Evolutionary conservation across 257 asterid species (phyloP).

Genomic region (Solanum medicagineum): DNA sequence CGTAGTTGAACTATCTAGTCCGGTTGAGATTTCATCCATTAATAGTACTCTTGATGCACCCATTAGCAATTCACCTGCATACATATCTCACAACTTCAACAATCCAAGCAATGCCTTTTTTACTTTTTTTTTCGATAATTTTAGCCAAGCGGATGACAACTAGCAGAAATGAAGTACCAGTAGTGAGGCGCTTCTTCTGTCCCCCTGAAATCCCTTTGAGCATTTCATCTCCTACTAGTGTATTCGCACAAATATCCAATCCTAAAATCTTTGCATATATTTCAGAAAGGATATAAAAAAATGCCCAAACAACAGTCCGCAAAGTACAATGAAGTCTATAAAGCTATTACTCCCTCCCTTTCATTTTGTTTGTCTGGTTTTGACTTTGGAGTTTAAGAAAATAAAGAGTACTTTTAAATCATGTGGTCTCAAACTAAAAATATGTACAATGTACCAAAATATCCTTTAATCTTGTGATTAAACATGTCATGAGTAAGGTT

Average conservation of each 20-base stretch:
- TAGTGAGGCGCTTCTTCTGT: conserved; percentile 79
- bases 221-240: conserved; percentile 93
- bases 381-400: no score
- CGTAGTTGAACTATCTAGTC: conserved; percentile 87
- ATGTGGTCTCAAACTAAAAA: no score
- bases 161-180: conserved; percentile 37
- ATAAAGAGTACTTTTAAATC: no score
- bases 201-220: conserved; percentile 95
- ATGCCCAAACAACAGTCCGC: not conserved
- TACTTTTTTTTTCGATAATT: not conserved
- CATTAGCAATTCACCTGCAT: conserved; percentile 82
- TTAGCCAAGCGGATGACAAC: not conserved
- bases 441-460: no score
- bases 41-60: conserved; percentile 77
- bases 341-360: not conserved
- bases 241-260: conserved; percentile 72
- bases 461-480: no score
- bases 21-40: conserved; percentile 93
- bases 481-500: no score
- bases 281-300: conserved; percentile 26
- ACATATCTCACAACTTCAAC: not conserved
- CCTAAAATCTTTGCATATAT: conserved; percentile 44
- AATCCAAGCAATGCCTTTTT: not conserved
- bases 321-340: not conserved
- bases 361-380: no score